These are phyloP conservation scores for Claviceps paspali DNA, from an alignment of 2,329 filamentous ascomycete species.

Conservation along the genomic window DNA sequence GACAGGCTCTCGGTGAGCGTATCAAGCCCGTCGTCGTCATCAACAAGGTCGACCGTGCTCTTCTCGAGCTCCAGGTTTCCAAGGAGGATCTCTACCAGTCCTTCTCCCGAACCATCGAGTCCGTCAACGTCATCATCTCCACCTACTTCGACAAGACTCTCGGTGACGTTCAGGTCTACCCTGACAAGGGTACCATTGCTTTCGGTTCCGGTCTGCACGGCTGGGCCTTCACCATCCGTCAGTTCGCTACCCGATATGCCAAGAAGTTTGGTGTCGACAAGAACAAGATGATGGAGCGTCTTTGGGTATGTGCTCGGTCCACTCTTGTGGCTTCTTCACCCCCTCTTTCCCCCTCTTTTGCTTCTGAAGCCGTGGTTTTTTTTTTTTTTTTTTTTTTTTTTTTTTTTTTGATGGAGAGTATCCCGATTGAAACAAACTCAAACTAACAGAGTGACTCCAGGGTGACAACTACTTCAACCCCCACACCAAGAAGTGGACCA, in stretches of 20 bases:
- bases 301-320: constrained; percentile 53
- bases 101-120: constrained; percentile 98
- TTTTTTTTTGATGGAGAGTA: background rate
- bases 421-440: background rate
- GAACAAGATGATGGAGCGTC: constrained; percentile 99
- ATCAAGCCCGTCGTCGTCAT: constrained; percentile 99
- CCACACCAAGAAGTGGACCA: constrained; percentile 99
- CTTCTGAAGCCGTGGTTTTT: no score
- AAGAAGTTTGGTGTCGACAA: constrained; percentile 99
- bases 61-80: constrained; percentile 94
- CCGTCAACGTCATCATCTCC: constrained; percentile 98
- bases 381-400: no score
- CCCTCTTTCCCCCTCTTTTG: background rate
- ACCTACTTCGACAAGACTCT: constrained; percentile 96
- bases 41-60: constrained; percentile 99
- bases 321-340: no score
- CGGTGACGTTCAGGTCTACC: constrained; percentile 97
- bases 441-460: constrained; percentile 16
- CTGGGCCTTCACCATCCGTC: constrained; percentile 98
- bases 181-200: constrained; percentile 91
- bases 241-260: constrained; percentile 90
- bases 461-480: constrained; percentile 99
- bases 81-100: constrained; percentile 99
- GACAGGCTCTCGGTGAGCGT: constrained; percentile 97
- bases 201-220: constrained; percentile 99